A percentile compares a stretch with the other conserved stretches of the same genome.
Conservation (phyloP, 176 grass and related monocot genomes). For the Aegilops umbellulata region DNA sequence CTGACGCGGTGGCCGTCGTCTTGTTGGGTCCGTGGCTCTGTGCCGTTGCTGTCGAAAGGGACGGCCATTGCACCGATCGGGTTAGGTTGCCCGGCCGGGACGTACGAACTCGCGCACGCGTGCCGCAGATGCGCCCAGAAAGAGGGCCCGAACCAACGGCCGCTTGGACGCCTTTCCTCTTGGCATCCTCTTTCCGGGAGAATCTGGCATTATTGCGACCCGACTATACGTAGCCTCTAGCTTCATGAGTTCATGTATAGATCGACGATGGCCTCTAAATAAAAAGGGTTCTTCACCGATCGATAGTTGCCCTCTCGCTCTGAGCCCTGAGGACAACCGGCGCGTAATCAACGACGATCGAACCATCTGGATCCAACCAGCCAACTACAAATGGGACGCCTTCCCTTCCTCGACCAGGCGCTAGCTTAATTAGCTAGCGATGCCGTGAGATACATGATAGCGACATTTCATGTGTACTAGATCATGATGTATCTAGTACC, state of each 20-base stretch:
- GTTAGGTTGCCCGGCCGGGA: slow-evolving; percentile 16
- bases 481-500: not conserved
- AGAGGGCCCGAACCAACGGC: not conserved
- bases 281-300: not conserved
- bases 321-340: not conserved
- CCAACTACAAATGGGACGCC: not conserved
- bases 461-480: not conserved
- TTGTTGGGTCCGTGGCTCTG: not conserved
- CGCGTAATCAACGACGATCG: not conserved
- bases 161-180: slow-evolving; percentile 26
- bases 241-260: not conserved
- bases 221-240: not conserved
- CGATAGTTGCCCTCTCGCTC: not conserved
- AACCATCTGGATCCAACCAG: not conserved
- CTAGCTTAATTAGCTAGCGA: not conserved
- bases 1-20: not conserved
- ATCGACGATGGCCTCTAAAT: not conserved
- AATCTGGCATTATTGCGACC: not conserved
- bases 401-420: not conserved
- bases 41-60: slow-evolving; percentile 45
- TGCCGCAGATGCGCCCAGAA: slow-evolving; percentile 32
- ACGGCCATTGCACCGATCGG: not conserved
- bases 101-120: slow-evolving; percentile 36
- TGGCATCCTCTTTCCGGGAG: slow-evolving; percentile 27
- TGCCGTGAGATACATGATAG: not conserved